Percentiles rank a stretch among this genome's conserved stretches.
phyloP scores from a whole-genome alignment of 345 rosid genomes.

The Syzygium aqueum region DNA sequence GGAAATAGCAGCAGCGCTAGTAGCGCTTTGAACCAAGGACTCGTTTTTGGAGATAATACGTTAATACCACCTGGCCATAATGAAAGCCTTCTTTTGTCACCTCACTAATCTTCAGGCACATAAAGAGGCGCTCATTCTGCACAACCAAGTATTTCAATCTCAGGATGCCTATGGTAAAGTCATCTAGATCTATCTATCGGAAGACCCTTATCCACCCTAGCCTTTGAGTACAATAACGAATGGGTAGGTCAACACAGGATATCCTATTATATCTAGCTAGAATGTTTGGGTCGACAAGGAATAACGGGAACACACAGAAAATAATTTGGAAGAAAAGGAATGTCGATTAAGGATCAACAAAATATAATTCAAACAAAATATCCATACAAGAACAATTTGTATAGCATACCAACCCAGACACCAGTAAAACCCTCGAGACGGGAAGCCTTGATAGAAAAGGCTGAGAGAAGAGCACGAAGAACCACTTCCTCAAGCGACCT shows the following conservation, averaged over 20 bases:
- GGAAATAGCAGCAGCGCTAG: neutral
- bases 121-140: neutral
- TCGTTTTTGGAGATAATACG: neutral
- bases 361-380: neutral
- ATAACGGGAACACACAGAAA: neutral
- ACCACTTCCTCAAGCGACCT: constrained; percentile 83
- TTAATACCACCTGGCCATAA: neutral
- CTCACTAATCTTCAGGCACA: neutral
- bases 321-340: neutral
- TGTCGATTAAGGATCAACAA: neutral
- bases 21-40: neutral
- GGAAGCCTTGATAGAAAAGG: constrained; percentile 67
- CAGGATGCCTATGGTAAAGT: neutral
- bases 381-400: neutral
- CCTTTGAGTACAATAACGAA: neutral
- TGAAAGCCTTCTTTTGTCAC: neutral
- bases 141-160: neutral
- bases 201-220: neutral
- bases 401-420: constrained; percentile 71
- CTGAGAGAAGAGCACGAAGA: constrained; percentile 57
- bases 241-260: neutral
- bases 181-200: neutral
- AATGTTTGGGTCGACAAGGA: neutral
- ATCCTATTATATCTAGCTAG: neutral
- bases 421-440: constrained; percentile 74